phyloP scores from a whole-genome alignment of 2,329 filamentous ascomycete genomes.

The Xylariaceae sp. region DNA sequence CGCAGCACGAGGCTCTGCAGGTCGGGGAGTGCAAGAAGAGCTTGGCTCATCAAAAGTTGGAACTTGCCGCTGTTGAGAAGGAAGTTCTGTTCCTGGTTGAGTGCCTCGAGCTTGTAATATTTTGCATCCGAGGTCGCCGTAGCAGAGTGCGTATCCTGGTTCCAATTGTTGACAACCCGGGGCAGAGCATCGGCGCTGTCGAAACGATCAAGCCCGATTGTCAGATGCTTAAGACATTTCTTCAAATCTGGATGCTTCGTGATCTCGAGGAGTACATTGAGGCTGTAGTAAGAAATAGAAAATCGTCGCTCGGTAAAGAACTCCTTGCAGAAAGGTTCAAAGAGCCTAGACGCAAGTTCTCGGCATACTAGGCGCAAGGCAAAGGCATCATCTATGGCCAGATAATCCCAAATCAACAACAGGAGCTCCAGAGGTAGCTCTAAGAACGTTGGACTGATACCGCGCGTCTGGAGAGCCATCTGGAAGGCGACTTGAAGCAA shows the following conservation, averaged over 20 bases:
- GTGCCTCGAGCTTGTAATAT: slow-evolving; percentile 16
- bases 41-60: slow-evolving; percentile 21
- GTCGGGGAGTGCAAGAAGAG: slow-evolving; percentile 17
- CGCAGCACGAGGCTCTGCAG: slow-evolving; percentile 20
- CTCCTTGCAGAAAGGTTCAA: slow-evolving; percentile 21
- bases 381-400: slow-evolving; percentile 19
- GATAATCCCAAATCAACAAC: slow-evolving; percentile 21
- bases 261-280: slow-evolving; percentile 22
- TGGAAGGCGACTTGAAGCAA: not conserved
- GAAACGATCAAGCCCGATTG: slow-evolving; percentile 26
- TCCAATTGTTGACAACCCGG: slow-evolving; percentile 8
- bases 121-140: slow-evolving; percentile 16
- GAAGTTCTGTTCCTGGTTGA: slow-evolving; percentile 24
- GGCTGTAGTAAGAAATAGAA: slow-evolving; percentile 24
- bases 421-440: slow-evolving; percentile 23
- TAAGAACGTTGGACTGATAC: slow-evolving; percentile 19
- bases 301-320: slow-evolving; percentile 26
- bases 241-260: slow-evolving; percentile 18
- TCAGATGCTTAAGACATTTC: slow-evolving; percentile 19
- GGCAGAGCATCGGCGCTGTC: slow-evolving; percentile 19
- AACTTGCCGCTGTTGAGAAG: slow-evolving; percentile 22
- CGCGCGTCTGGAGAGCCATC: slow-evolving; percentile 9
- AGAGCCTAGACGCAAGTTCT: slow-evolving; percentile 18
- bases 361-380: slow-evolving; percentile 23
- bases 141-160: slow-evolving; percentile 5